phyloP scores from a whole-genome alignment of 169 alveolate species.

The Eimeria acervulina region DNA sequence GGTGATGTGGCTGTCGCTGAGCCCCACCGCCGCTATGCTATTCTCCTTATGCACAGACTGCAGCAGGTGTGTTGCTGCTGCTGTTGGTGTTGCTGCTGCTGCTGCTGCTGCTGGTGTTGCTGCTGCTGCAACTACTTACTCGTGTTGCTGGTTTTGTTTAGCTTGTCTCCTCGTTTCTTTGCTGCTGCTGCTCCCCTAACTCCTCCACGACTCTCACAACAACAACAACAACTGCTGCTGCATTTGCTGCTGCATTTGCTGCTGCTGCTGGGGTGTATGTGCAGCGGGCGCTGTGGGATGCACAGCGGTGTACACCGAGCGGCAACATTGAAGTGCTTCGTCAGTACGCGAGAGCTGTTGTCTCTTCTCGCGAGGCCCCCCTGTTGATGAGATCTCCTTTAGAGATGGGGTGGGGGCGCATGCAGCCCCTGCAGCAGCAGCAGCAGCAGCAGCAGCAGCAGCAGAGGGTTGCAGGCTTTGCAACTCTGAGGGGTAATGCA shows the following conservation, averaged over 20 bases:
- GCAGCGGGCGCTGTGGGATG: conserved; percentile 23
- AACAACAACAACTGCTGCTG: not conserved
- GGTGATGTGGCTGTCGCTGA: no score
- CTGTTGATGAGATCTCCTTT: not conserved
- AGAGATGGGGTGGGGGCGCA: no score
- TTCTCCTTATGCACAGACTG: no score
- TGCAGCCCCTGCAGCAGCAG: no score
- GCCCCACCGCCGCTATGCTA: no score
- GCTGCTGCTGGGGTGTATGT: not conserved
- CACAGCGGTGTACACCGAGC: not conserved
- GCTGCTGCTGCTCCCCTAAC: not conserved
- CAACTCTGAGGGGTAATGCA: not conserved
- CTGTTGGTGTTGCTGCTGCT: no score
- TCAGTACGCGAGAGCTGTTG: conserved; percentile 3
- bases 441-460: conserved; percentile 40
- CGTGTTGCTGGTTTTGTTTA: no score
- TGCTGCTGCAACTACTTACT: no score
- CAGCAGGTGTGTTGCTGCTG: no score
- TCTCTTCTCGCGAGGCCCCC: conserved; percentile 42
- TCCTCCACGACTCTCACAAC: not conserved
- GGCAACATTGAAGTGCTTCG: conserved; percentile 2
- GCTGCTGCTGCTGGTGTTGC: no score
- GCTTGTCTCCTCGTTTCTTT: no score
- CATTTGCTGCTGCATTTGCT: conserved; percentile 2
- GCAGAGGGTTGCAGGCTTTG: not conserved